These are phyloP conservation scores for Cladosporium sp. DNA, from an alignment of 2,329 filamentous ascomycete genomes.

Conservation along the genomic window DNA sequence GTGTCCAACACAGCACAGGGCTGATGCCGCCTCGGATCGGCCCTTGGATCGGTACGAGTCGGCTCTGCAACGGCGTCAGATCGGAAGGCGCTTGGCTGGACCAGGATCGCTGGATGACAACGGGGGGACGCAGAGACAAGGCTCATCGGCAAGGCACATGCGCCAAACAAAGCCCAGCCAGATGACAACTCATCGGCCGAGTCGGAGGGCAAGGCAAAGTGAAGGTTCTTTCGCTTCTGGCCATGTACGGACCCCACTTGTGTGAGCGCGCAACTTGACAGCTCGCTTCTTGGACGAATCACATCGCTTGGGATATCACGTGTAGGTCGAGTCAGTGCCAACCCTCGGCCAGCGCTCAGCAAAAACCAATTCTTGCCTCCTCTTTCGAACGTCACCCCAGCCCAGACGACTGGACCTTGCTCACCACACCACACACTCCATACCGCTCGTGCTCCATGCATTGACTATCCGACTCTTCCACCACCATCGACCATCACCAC, in stretches of 20 bases:
- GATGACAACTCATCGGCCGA: background rate
- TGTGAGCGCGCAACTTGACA: background rate
- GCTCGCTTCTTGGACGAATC: background rate
- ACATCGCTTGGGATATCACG: background rate
- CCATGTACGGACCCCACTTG: background rate
- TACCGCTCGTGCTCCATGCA: slow-evolving; percentile 1
- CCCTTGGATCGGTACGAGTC: background rate
- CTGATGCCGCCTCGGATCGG: background rate
- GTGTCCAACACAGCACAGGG: slow-evolving; percentile 3
- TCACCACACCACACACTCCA: background rate
- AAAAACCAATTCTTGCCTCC: slow-evolving; percentile 15
- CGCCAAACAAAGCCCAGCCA: background rate
- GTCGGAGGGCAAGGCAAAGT: background rate
- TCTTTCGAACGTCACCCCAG: slow-evolving; percentile 13
- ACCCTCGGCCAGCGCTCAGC: background rate
- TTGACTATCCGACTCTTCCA: slow-evolving; percentile 20
- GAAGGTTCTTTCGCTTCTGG: background rate
- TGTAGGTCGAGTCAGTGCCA: background rate
- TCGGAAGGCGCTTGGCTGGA: background rate
- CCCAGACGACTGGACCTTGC: slow-evolving; percentile 6
- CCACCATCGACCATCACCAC: background rate
- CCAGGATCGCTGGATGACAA: background rate
- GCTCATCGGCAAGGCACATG: background rate
- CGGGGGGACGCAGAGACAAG: background rate
- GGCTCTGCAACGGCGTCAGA: background rate